Evolutionary conservation across 768 basidiomycete genomes (phyloP), one percentile per base, ranked within the genome.

Genomic region (Leccinum broughii): DNA sequence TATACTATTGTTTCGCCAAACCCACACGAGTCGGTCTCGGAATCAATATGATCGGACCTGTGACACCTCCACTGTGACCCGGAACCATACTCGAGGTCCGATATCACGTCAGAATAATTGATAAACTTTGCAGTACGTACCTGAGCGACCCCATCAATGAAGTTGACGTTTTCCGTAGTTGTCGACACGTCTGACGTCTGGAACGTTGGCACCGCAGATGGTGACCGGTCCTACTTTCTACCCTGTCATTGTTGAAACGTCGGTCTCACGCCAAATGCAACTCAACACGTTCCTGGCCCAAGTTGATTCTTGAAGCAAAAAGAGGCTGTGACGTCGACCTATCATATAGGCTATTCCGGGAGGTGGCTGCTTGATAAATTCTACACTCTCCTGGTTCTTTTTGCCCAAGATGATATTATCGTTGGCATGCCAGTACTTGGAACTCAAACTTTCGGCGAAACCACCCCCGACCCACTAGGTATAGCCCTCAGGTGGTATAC

Each of bases 1-100:
- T 34, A 34, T 4, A 20, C 52, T 35, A 37, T 59, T 59, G 58
- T 59, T 48, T 58, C 28, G 49, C 10, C 41, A 15, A 20, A 57
- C 8, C 35, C 44, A 51, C 9, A 34, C 30, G 30, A 30, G 30
- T 13, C 49, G 14, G 52, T 58, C 39, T 58, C 30, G 52, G 39
- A 52, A 13, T 7, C 48, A 50, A 30, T 51, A 32, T 11, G 20
- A 13, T 53, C 13, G 52, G 52, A 32, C 30, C 8, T 32, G 30
- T 30, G 30, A 30, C 24, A n/a, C 44, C 9, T 46, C 9, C 20
- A 10, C 7, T 39, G 15, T 39, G 14, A n/a, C 17, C 32, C 32
- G 51, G 32, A 52, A 32, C 51, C 30, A 10, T 32, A 34, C 52
- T 53, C 11, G 30, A 14, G 52, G 32, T 34, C 52, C 52, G 26